Conservation (phyloP, 495 filamentous ascomycete species). For the Xylaria nigripes region DNA sequence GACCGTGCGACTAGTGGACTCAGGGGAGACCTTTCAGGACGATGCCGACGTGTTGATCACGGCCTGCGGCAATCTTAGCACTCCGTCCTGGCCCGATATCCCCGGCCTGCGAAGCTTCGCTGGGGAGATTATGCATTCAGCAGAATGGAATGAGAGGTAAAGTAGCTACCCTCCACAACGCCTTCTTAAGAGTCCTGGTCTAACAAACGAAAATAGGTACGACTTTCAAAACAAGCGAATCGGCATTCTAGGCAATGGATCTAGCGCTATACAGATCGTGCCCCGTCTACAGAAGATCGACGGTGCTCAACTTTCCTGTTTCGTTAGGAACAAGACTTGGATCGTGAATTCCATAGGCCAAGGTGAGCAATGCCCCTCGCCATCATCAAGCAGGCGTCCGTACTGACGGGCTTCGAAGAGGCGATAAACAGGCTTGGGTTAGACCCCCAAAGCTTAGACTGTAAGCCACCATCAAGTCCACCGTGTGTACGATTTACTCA, state of each 20-base stretch:
- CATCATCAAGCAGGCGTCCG: not conserved
- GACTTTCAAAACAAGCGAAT: slow-evolving; percentile 44
- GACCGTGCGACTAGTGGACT: slow-evolving; percentile 15
- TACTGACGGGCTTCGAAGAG: slow-evolving; percentile 1
- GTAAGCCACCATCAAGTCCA: slow-evolving; percentile 17
- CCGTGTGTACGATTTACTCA: not conserved
- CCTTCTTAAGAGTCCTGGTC: not conserved
- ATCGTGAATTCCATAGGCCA: slow-evolving; percentile 39
- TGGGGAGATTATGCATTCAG: slow-evolving; percentile 52
- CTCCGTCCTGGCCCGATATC: slow-evolving; percentile 51
- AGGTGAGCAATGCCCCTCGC: slow-evolving; percentile 14
- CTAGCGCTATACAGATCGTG: slow-evolving; percentile 64
- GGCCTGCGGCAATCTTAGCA: slow-evolving; percentile 58
- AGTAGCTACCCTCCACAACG: not conserved
- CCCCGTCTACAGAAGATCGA: slow-evolving; percentile 52
- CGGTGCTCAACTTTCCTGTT: slow-evolving; percentile 50
- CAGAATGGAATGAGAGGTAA: slow-evolving; percentile 37
- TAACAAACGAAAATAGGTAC: slow-evolving; percentile 29
- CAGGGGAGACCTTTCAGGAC: slow-evolving; percentile 29
- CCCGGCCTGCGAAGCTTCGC: slow-evolving; percentile 45
- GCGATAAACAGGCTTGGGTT: slow-evolving; percentile 34
- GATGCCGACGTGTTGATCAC: slow-evolving; percentile 52
- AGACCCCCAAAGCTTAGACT: slow-evolving; percentile 27
- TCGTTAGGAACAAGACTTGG: slow-evolving; percentile 64
- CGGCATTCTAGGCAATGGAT: slow-evolving; percentile 49